Percentiles rank a stretch among this genome's conserved stretches.
Conservation (phyloP, 2,329 filamentous ascomycete genomes). For the Metarhizium brunneum region DNA sequence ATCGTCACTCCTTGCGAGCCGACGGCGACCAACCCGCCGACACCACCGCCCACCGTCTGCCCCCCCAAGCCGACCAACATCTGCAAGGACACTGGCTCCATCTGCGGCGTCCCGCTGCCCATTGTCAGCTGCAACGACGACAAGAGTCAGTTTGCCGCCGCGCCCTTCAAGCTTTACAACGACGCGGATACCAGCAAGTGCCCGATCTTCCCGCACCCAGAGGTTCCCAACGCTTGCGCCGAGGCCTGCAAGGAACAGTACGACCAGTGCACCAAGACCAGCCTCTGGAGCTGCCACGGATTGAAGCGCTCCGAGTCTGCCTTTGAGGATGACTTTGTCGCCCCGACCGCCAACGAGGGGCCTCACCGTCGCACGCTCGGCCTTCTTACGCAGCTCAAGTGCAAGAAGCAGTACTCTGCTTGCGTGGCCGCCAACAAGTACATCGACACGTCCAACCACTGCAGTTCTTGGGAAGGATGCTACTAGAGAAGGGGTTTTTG, state of each 20-base stretch:
- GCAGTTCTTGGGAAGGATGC: not conserved
- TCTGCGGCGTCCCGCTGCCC: not conserved
- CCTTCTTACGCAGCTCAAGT: not conserved
- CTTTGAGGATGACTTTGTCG: not conserved
- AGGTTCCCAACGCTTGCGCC: not conserved
- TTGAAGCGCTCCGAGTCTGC: not conserved
- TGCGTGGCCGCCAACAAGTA: not conserved
- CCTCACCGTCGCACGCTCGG: not conserved
- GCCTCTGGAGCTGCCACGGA: not conserved
- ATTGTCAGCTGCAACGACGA: not conserved
- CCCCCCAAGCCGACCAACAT: not conserved
- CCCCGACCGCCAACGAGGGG: not conserved
- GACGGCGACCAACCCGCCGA: not conserved
- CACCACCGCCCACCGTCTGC: not conserved
- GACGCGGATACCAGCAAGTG: not conserved
- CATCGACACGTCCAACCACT: not conserved
- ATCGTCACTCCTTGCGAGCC: not conserved
- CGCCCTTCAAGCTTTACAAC: not conserved
- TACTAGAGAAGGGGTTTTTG: not conserved
- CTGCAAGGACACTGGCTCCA: not conserved
- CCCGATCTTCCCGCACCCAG: not conserved
- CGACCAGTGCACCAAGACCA: not conserved
- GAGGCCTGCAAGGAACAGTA: not conserved
- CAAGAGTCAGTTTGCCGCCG: not conserved
- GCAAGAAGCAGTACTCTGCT: not conserved